Conservation (phyloP, 2,329 filamentous ascomycete genomes). For the Fusarium tjaetaba region DNA sequence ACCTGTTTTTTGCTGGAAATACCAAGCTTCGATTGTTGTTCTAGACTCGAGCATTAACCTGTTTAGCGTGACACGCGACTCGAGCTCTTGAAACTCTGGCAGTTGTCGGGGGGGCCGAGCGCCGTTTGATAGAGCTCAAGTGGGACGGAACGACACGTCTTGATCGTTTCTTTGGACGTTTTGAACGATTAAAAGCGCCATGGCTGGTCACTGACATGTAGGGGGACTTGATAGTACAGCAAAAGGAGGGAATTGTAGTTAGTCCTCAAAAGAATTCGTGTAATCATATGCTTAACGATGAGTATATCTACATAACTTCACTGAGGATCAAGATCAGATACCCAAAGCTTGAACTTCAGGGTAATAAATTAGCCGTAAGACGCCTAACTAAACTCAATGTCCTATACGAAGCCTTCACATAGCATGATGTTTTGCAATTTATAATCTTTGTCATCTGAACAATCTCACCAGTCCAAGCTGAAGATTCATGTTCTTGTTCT, state of each 20-base stretch:
- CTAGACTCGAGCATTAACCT: not conserved
- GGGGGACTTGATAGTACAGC: not conserved
- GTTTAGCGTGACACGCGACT: slow-evolving; percentile 28
- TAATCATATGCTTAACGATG: not conserved
- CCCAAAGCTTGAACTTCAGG: no score
- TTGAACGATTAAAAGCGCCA: not conserved
- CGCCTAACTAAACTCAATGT: no score
- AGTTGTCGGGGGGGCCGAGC: slow-evolving; percentile 18
- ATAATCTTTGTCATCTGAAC: no score
- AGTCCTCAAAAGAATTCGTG: not conserved
- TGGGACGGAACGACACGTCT: not conserved
- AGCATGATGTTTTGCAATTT: not conserved
- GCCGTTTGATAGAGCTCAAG: slow-evolving; percentile 10
- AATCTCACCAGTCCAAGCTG: not conserved
- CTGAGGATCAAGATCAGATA: no score
- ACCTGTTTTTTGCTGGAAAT: slow-evolving; percentile 4
- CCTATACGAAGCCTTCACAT: not conserved
- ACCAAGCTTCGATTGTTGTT: not conserved
- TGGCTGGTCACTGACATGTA: not conserved
- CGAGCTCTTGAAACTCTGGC: slow-evolving; percentile 11
- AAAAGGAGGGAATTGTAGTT: not conserved
- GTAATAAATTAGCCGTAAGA: not conserved
- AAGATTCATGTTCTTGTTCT: not conserved
- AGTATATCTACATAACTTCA: not conserved
- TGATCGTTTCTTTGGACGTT: not conserved